Percentiles rank a stretch among this genome's conserved stretches.
phyloP scores from a whole-genome alignment of 371 early-diverging fungal genomes.

The Phascolomyces articulosus region DNA sequence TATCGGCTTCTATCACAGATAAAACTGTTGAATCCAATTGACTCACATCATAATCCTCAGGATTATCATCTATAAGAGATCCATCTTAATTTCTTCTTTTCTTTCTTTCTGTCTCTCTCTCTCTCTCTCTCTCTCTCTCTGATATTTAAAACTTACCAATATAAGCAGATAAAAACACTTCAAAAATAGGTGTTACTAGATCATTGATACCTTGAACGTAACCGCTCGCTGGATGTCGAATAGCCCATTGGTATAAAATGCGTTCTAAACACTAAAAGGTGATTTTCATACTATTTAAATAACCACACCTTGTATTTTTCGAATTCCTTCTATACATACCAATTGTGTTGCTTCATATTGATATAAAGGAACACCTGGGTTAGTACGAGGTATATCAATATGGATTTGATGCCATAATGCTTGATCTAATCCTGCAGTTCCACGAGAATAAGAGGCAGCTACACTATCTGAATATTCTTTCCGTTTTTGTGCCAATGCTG shows the following conservation, averaged over 20 bases:
- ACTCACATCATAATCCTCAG: constrained; percentile 69
- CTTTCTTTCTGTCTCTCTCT: not conserved
- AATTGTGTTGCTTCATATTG: constrained; percentile 81
- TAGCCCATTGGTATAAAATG: constrained; percentile 96
- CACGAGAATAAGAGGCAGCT: constrained; percentile 77
- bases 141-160: constrained; percentile 36
- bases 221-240: constrained; percentile 96
- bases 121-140: not conserved
- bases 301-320: no score
- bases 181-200: constrained; percentile 94
- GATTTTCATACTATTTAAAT: no score
- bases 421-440: constrained; percentile 82
- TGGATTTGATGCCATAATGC: constrained; percentile 92
- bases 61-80: constrained; percentile 55
- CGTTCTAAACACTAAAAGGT: constrained; percentile 78
- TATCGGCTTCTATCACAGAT: constrained; percentile 87
- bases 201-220: constrained; percentile 99
- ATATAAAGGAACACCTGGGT: constrained; percentile 82
- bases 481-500: constrained; percentile 84
- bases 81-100: not conserved
- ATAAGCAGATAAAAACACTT: constrained; percentile 83
- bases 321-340: no score
- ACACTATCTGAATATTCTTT: constrained; percentile 90
- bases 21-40: constrained; percentile 61
- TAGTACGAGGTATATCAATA: constrained; percentile 95